Evolutionary conservation across 2,329 filamentous ascomycete species (phyloP), one percentile per base, ranked within the genome.

Genomic region (Neoscytalidium dimidiatum): DNA sequence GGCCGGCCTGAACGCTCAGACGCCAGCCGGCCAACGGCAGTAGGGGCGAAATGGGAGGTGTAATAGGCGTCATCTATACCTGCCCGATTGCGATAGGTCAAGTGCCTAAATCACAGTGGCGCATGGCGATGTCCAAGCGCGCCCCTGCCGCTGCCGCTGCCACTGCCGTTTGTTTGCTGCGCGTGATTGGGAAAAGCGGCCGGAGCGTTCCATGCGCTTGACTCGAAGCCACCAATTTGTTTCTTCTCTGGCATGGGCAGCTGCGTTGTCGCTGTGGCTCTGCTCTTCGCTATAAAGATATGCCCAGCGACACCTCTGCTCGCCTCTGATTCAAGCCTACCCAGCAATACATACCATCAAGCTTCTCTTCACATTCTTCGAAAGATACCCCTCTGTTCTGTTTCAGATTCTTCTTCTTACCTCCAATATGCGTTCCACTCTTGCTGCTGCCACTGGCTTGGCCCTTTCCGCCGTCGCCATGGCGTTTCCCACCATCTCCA

Each of bases 131-230:
- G 8, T 19, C 8, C 33, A 6, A 23, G 49, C 14, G 49, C 41
- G 28, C 56, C 26, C 17, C 26, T 33, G 26, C 33, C 31, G n/a
- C 49, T 53, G 31, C 49, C 52, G 33, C 51, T 38, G 14, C 52
- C 17, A 35, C 33, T 56, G 52, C 51, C 31, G 51, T 26, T n/a
- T 14, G 33, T 17, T 6, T 7, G 53, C 41, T 60, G 56, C 56
- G 56, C 56, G 56, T 60, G 56, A 60, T 60, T 21, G 41, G 43
- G 56, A 33, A 31, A 44, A 43, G 31, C 35, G 8, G 35, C 28
- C 17, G 41, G 56, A 35, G 28, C 28, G 29, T 52, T 52, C 49
- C 49, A 31, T 33, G 17, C 38, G 38, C 56, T 60, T 60, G 56
- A 60, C 38, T 60, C 56, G 56, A 26, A 38, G 53, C 53, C 53